Conservation (phyloP, 176 grass and related monocot genomes). For the Aegilops bicornis region DNA sequence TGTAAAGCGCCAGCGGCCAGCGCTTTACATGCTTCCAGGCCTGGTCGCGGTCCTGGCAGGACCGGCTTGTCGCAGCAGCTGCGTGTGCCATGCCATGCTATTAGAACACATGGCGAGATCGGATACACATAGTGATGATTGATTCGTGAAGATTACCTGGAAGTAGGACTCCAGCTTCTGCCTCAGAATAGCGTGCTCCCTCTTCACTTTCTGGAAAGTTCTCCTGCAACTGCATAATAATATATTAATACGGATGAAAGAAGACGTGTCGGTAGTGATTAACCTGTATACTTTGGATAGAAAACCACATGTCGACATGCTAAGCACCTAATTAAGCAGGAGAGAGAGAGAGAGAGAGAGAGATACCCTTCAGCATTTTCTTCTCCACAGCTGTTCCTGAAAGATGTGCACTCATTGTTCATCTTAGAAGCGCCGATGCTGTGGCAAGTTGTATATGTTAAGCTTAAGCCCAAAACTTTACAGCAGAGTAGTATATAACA, state of each 20-base stretch:
- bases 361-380: constrained; percentile 74
- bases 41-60: constrained; percentile 46
- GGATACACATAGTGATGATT: not conserved
- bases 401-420: constrained; percentile 74
- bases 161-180: constrained; percentile 92
- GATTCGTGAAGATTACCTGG: constrained; percentile 46
- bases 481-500: not conserved
- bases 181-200: constrained; percentile 58
- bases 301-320: not conserved
- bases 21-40: constrained; percentile 10
- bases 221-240: constrained; percentile 49
- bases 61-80: constrained; percentile 64
- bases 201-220: constrained; percentile 83
- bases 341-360: not conserved
- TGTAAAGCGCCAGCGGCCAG: not conserved
- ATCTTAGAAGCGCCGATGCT: constrained; percentile 90
- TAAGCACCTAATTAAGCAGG: not conserved
- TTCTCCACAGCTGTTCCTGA: constrained; percentile 59
- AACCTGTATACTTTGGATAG: not conserved
- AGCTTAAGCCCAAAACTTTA: constrained; percentile 5
- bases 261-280: not conserved
- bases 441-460: constrained; percentile 21
- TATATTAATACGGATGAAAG: not conserved
- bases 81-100: constrained; percentile 5
- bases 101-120: not conserved